Percentiles rank a stretch among this genome's conserved stretches.
Conservation (phyloP, 805 yeast species). For the Debaryomyces prosopidis region DNA sequence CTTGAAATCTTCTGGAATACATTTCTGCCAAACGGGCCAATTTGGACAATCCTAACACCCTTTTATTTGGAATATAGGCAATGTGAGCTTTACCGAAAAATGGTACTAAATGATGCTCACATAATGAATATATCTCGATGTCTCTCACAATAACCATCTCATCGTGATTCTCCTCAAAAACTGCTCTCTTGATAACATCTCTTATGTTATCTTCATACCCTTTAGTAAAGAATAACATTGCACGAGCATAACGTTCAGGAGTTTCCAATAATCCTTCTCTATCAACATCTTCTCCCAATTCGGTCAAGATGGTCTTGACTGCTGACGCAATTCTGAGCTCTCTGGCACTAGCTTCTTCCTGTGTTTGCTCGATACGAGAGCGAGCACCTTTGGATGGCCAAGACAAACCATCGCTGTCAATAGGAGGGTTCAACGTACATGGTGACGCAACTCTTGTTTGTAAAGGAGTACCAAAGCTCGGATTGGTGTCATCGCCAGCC, state of each 20-base stretch:
- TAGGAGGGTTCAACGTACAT: conserved; percentile 78
- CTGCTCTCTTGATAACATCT: conserved; percentile 91
- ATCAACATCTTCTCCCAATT: conserved; percentile 86
- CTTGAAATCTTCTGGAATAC: conserved; percentile 94
- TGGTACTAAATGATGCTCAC: conserved; percentile 98
- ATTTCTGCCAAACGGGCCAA: conserved; percentile 95
- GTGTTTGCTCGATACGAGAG: conserved; percentile 64
- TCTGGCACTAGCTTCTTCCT: conserved; percentile 64
- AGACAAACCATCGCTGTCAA: conserved; percentile 86
- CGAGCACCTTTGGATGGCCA: conserved; percentile 94
- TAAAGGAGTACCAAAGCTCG: conserved; percentile 51
- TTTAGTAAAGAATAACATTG: conserved; percentile 92
- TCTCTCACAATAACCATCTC: conserved; percentile 98
- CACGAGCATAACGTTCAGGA: conserved; percentile 94
- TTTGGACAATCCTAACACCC: conserved; percentile 89
- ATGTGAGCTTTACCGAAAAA: conserved; percentile 96
- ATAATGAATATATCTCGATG: conserved; percentile 85
- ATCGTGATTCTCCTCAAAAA: conserved; percentile 97
- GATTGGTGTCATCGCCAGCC: conserved; percentile 13
- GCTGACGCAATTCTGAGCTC: conserved; percentile 82
- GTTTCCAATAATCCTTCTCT: conserved; percentile 92
- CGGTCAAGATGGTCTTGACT: conserved; percentile 71
- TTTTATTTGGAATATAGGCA: conserved; percentile 94
- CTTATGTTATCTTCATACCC: conserved; percentile 94
- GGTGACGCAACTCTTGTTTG: conserved; percentile 82